phyloP scores from a whole-genome alignment of 1,284 basidiomycete species.

The Thecaphora frezii region DNA sequence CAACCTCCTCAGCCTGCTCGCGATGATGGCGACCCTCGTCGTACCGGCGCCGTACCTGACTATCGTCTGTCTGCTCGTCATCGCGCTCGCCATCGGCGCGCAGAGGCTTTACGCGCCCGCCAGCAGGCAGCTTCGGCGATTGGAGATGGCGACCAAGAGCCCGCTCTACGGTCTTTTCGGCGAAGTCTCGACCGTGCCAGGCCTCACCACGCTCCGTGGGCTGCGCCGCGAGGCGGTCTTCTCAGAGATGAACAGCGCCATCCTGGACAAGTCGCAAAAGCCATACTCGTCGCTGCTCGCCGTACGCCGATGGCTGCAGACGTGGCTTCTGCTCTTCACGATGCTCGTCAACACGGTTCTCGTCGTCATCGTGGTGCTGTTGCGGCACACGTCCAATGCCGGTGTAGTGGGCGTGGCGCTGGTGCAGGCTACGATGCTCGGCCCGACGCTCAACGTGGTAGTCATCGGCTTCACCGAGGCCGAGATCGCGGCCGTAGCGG shows the following conservation, averaged over 20 bases:
- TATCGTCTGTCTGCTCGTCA: constrained; percentile 9
- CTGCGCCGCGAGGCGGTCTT: constrained; percentile 23
- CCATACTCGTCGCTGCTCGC: constrained; percentile 37
- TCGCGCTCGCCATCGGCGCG: constrained; percentile 11
- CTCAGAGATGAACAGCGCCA: constrained; percentile 22
- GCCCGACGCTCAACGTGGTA: constrained; percentile 23
- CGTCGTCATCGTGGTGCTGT: constrained; percentile 34
- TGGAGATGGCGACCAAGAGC: constrained; percentile 40
- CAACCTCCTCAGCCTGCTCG: constrained; percentile 10
- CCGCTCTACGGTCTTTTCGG: constrained; percentile 40
- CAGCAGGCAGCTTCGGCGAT: constrained; percentile 35
- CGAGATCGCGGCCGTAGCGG: constrained; percentile 58
- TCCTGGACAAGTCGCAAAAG: constrained; percentile 30
- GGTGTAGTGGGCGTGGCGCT: constrained; percentile 57
- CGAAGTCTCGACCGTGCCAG: constrained; percentile 33
- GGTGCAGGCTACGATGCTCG: constrained; percentile 43
- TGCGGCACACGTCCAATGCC: constrained; percentile 26
- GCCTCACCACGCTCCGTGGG: constrained; percentile 40
- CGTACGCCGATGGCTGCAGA: constrained; percentile 45
- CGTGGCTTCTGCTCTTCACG: constrained; percentile 32
- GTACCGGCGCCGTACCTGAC: constrained; percentile 37
- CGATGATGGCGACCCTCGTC: constrained; percentile 17
- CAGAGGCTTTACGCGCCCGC: constrained; percentile 42
- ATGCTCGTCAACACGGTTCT: constrained; percentile 33
- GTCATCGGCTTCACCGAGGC: constrained; percentile 52